A percentile compares a stretch with the other conserved stretches of the same genome.
phyloP scores from a whole-genome alignment of 139 green algal species.

The Chlamydomonas incerta region DNA sequence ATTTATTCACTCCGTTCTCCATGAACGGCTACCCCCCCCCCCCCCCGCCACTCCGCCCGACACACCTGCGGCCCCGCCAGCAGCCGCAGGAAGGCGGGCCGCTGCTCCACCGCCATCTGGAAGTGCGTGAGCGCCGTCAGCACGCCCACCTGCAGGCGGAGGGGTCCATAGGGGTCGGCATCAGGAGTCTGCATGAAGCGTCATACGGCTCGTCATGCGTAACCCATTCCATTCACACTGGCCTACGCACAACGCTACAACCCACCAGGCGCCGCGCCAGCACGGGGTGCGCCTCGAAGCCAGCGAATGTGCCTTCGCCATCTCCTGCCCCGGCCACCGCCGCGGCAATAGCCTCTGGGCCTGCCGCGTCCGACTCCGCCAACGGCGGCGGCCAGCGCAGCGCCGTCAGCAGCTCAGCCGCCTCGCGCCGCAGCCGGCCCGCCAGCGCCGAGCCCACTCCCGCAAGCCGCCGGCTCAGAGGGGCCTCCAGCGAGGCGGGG shows the following conservation, averaged over 20 bases:
- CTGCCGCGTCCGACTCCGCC: background rate
- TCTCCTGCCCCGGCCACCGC: too few relatives aligned
- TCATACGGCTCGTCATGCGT: too few relatives aligned
- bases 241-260: background rate
- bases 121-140: slow-evolving; percentile 32
- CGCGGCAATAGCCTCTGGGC: too few relatives aligned
- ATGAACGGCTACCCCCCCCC: too few relatives aligned
- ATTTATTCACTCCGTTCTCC: too few relatives aligned
- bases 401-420: background rate
- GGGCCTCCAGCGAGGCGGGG: too few relatives aligned
- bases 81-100: background rate
- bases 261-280: slow-evolving; percentile 32
- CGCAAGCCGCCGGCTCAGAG: too few relatives aligned
- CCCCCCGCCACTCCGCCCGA: too few relatives aligned
- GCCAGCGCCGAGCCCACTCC: too few relatives aligned
- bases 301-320: background rate
- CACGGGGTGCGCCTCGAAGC: slow-evolving; percentile 18
- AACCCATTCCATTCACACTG: background rate
- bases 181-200: too few relatives aligned
- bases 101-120: slow-evolving; percentile 43
- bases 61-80: background rate
- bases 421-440: background rate
- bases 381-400: slow-evolving; percentile 26
- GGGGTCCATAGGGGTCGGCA: too few relatives aligned
- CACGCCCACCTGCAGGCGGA: slow-evolving; percentile 35